Percentiles rank a stretch among this genome's conserved stretches.
phyloP scores from a whole-genome alignment of 768 basidiomycete genomes.

The Xerocomellus amylosporus region DNA sequence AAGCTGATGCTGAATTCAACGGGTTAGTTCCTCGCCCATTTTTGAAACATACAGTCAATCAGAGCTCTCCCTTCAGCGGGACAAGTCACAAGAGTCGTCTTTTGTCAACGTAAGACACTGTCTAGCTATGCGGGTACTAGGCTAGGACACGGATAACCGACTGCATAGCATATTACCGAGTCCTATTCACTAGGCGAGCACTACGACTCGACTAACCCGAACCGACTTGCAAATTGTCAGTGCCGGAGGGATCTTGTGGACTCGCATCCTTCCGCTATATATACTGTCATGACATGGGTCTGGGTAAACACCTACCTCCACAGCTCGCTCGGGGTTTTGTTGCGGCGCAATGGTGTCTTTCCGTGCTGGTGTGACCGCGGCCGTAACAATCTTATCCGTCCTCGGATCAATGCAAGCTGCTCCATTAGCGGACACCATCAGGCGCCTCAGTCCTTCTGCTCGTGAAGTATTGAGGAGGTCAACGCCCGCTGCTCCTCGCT shows the following conservation, averaged over 20 bases:
- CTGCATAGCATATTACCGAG: too few species aligned
- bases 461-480: slow-evolving; percentile 20
- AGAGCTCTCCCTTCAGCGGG: too few species aligned
- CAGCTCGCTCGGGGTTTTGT: not conserved
- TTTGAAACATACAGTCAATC: not conserved
- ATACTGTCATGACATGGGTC: slow-evolving; percentile 5
- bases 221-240: too few species aligned
- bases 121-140: too few species aligned
- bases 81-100: too few species aligned
- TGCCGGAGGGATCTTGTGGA: not conserved
- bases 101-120: too few species aligned
- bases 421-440: slow-evolving; percentile 24
- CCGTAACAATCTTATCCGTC: slow-evolving; percentile 5
- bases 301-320: not conserved
- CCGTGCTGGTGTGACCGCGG: not conserved
- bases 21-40: too few species aligned
- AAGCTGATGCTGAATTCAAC: too few species aligned
- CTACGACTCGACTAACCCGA: too few species aligned
- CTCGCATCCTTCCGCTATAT: slow-evolving; percentile 10
- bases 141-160: too few species aligned
- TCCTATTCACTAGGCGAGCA: too few species aligned
- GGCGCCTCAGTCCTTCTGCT: slow-evolving; percentile 21
- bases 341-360: slow-evolving; percentile 18
- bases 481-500: slow-evolving; percentile 48
- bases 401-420: slow-evolving; percentile 12